Base-by-base conservation (phyloP, 495 filamentous ascomycete species). In the Penicillium ucsense region DNA sequence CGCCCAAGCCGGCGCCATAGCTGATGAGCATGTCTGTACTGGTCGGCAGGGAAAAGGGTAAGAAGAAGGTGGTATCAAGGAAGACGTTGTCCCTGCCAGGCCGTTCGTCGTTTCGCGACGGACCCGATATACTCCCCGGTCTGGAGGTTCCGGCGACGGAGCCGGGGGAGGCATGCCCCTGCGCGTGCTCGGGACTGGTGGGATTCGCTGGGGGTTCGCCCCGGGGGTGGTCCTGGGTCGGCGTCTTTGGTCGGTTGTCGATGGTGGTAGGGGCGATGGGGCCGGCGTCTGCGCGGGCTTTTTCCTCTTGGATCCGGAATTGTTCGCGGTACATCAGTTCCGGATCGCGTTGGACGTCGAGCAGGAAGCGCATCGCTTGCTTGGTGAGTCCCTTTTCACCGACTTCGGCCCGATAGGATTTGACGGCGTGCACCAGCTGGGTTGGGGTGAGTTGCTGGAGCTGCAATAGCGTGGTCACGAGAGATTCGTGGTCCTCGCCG, bases 11-110 rank as follows among this genome's bases (percentile, higher is more conserved):
- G 30, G 94, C 91, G 6, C 92, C 92, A 57, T 92, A 99, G 53
- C 80, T 89, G 35, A 99, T 76, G 51, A 95, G 74, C 92, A 99
- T 97, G 62, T 97, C 92, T 10, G 91, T 95, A 49, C 89, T 94
- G 4, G 92, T 95, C 1, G 92, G 92, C 20, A 99, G 73, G 32
- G 83, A 83, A 62, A 99, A 99, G 1, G 94, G 94, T 29, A 99
- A 77, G 78, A 95, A 95, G 35, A 94, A 72, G 8, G 89, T 84
- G 11, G 91, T 87, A 59, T 97, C 89, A 29, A 97, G 67, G 35
- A 96, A 79, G 30, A 96, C 55, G 4, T 51, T 59, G 39, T 62
- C 64, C 8, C 90, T 49, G 5, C 59, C 55, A n/a, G 62, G 60
- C n/a, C 65, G 65, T 33, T 67, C 68, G 8, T 70, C 67, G 31